phyloP scores from a whole-genome alignment of 148 eudicot species.

The Vaccinium corymbosum region DNA sequence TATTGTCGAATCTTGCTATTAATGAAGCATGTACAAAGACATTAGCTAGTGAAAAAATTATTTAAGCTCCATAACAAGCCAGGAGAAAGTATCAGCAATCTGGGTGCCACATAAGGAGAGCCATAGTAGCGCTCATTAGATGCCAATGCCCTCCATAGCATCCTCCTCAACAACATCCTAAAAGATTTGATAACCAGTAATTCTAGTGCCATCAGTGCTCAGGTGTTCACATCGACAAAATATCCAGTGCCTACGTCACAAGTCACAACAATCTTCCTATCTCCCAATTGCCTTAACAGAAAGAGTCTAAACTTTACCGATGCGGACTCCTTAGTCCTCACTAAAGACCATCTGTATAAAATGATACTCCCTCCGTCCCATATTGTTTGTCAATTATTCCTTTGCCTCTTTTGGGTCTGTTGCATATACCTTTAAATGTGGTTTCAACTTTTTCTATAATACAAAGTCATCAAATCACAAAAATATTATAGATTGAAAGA shows the following conservation, averaged over 20 bases:
- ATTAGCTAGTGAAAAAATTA: background rate
- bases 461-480: no score
- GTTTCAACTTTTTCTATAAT: no score
- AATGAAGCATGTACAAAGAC: background rate
- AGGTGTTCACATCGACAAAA: background rate
- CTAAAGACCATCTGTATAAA: background rate
- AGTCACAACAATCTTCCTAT: slow-evolving; percentile 2
- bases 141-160: background rate
- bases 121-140: background rate
- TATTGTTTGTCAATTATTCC: no score
- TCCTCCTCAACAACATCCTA: background rate
- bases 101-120: background rate
- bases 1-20: background rate
- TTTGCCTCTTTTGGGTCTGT: no score
- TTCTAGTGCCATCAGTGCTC: background rate
- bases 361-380: background rate
- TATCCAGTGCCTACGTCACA: background rate
- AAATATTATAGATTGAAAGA: no score
- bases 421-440: no score
- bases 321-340: background rate
- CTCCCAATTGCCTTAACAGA: background rate
- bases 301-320: background rate
- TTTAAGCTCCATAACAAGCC: background rate
- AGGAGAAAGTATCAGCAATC: background rate
- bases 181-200: background rate